Conservation (phyloP, 768 basidiomycete genomes). For the Agrocybe chaxingu region DNA sequence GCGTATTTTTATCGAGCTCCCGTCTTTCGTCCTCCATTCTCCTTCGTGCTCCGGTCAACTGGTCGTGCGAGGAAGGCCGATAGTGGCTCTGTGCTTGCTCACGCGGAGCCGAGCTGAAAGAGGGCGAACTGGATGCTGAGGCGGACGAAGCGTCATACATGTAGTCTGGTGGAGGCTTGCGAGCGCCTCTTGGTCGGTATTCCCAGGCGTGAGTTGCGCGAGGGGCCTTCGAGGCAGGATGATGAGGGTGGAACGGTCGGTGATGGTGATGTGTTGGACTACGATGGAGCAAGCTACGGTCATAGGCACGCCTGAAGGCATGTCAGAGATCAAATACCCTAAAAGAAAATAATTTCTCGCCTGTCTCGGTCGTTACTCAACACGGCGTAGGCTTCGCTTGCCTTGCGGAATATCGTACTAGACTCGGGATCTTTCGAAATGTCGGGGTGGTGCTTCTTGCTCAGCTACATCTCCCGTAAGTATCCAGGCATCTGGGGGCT, state of each 20-base stretch:
- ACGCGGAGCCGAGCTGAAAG: constrained; percentile 6
- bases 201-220: constrained; percentile 43
- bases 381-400: constrained; percentile 43
- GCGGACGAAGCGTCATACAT: constrained; percentile 16
- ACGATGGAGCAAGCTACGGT: constrained; percentile 35
- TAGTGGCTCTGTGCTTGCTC: constrained; percentile 13
- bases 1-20: constrained; percentile 21
- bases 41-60: constrained; percentile 17
- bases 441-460: constrained; percentile 48
- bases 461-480: constrained; percentile 25
- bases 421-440: constrained; percentile 41
- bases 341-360: constrained; percentile 14
- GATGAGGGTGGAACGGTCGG: constrained; percentile 19
- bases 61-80: constrained; percentile 5
- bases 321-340: not conserved
- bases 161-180: constrained; percentile 21
- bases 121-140: constrained; percentile 3
- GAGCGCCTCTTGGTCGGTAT: constrained; percentile 17
- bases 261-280: constrained; percentile 11
- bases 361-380: constrained; percentile 43
- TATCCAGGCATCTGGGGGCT: not conserved
- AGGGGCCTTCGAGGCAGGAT: constrained; percentile 24
- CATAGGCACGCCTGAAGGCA: constrained; percentile 37
- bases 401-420: constrained; percentile 32
- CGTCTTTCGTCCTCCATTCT: constrained; percentile 22